Evolutionary conservation across 352 stramenopile genomes (phyloP).

Genomic region (Phytophthora syringae): DNA sequence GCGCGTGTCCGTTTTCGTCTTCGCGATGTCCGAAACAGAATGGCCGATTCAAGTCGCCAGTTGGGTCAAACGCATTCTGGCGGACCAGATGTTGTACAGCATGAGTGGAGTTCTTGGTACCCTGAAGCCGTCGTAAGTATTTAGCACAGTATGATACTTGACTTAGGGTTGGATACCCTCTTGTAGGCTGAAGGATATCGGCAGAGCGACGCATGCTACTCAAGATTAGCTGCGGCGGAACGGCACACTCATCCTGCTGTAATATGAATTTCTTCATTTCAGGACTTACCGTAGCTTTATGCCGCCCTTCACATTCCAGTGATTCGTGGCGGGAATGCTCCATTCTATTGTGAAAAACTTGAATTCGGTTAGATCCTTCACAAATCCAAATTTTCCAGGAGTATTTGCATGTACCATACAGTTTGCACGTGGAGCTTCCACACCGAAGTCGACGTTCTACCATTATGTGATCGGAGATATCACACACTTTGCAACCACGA

Average conservation of each 20-base stretch:
- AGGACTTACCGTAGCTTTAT: background rate
- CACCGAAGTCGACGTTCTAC: constrained; percentile 3
- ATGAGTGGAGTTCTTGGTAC: constrained; percentile 6
- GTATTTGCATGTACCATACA: background rate
- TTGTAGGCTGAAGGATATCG: background rate
- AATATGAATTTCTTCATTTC: constrained; percentile 18
- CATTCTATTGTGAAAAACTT: constrained; percentile 2
- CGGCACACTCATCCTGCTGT: constrained; percentile 13
- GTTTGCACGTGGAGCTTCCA: background rate
- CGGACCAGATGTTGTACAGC: background rate
- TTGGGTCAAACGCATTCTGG: background rate
- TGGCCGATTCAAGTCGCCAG: background rate
- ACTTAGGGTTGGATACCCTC: constrained; percentile 1
- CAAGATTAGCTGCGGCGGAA: constrained; percentile 9
- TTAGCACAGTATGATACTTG: constrained; percentile 16
- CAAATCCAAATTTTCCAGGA: background rate
- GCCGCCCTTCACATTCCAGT: background rate
- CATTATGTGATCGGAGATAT: constrained; percentile 1
- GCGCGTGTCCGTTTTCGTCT: background rate
- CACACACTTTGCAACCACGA: background rate
- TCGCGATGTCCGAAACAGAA: constrained; percentile 5
- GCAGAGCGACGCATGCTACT: constrained; percentile 2
- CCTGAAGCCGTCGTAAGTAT: constrained; percentile 8
- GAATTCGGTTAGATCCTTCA: background rate
- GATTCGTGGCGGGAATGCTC: background rate